A percentile compares a stretch with the other conserved stretches of the same genome.
These are phyloP conservation scores for Xylariaceae sp. DNA, from an alignment of 2,329 filamentous ascomycete genomes.

Conservation along the genomic window DNA sequence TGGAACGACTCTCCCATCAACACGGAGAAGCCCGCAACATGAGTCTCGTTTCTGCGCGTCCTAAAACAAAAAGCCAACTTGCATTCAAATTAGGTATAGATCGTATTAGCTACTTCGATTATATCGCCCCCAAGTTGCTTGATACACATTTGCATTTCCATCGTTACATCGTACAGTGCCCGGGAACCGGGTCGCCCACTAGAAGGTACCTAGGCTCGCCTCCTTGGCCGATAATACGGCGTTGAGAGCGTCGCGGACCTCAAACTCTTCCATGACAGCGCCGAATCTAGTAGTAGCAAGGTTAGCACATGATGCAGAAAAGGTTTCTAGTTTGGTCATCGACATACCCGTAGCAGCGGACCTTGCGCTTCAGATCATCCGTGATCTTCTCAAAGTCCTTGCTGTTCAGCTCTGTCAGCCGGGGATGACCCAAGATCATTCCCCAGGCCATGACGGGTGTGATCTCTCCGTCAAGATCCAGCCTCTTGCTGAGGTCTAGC, in stretches of 20 bases:
- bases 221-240: conserved; percentile 60
- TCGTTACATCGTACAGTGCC: conserved; percentile 18
- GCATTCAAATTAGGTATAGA: too few relatives aligned
- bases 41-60: too few relatives aligned
- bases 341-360: conserved; percentile 87
- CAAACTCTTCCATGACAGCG: conserved; percentile 61
- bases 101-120: too few relatives aligned
- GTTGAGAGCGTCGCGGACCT: conserved; percentile 72
- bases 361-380: conserved; percentile 69
- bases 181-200: conserved; percentile 5
- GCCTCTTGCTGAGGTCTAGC: conserved; percentile 73
- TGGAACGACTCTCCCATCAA: too few relatives aligned
- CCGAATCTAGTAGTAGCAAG: conserved; percentile 43
- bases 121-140: too few relatives aligned
- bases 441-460: conserved; percentile 96
- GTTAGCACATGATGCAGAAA: conserved; percentile 12
- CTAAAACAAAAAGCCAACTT: too few relatives aligned
- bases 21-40: too few relatives aligned
- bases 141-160: conserved; percentile 8
- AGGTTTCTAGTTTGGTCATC: not conserved
- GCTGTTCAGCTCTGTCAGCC: conserved; percentile 58
- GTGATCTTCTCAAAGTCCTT: conserved; percentile 68
- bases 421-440: conserved; percentile 67
- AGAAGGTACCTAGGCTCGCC: conserved; percentile 20
- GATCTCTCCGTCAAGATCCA: conserved; percentile 83